Percentiles rank a stretch among this genome's conserved stretches.
These are phyloP conservation scores for Pythium pectinolyticum DNA, from an alignment of 352 stramenopile species.

Conservation along the genomic window DNA sequence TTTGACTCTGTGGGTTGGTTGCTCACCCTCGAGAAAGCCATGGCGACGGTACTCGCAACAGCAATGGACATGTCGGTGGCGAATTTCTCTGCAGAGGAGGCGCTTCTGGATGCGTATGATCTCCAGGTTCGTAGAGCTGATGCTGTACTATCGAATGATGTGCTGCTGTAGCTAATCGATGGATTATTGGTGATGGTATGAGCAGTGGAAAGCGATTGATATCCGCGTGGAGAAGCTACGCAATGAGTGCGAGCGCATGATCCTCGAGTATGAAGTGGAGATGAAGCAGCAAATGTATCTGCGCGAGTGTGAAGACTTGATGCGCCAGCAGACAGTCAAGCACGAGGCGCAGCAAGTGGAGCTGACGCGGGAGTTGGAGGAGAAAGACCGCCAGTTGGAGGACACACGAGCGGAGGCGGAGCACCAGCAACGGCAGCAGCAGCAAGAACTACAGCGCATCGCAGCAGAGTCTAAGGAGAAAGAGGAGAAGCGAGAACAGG, in stretches of 20 bases:
- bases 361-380: slow-evolving; percentile 4
- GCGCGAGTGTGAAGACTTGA: slow-evolving; percentile 38
- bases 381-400: slow-evolving; percentile 3
- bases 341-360: slow-evolving; percentile 17
- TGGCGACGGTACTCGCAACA: slow-evolving; percentile 24
- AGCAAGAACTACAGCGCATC: not conserved
- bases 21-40: slow-evolving; percentile 11
- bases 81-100: slow-evolving; percentile 39
- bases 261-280: slow-evolving; percentile 53
- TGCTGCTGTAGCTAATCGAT: not conserved
- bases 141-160: slow-evolving; percentile 1
- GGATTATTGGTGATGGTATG: not conserved
- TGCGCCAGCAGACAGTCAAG: slow-evolving; percentile 27
- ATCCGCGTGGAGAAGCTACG: slow-evolving; percentile 51
- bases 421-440: not conserved
- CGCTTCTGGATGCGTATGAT: slow-evolving; percentile 59
- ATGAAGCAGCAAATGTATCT: slow-evolving; percentile 45
- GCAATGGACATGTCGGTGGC: slow-evolving; percentile 21
- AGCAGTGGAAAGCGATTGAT: slow-evolving; percentile 64
- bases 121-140: slow-evolving; percentile 45
- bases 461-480: not conserved
- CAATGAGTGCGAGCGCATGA: slow-evolving; percentile 56
- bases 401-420: not conserved
- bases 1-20: too few relatives aligned
- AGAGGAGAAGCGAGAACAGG: not conserved